Conservation (phyloP, 2,329 filamentous ascomycete species). For the Alternaria arborescens region DNA sequence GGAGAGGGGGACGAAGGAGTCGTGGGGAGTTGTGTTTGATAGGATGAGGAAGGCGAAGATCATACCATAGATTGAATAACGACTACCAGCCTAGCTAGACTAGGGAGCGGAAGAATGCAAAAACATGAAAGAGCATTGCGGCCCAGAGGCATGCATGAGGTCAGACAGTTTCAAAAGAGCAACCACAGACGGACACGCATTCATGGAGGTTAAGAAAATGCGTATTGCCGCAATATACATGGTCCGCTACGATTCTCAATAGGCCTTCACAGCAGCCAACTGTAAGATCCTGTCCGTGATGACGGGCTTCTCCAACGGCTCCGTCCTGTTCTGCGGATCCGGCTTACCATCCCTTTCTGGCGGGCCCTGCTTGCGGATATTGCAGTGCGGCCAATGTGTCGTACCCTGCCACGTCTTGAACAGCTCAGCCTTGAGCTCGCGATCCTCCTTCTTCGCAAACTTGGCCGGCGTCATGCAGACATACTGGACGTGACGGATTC, state of each 20-base stretch:
- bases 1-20: slow-evolving; percentile 49
- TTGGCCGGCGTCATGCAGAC: slow-evolving; percentile 34
- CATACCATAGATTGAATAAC: slow-evolving; percentile 40
- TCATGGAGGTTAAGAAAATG: no score
- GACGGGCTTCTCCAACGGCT: slow-evolving; percentile 30
- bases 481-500: neutral
- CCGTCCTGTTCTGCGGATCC: slow-evolving; percentile 21
- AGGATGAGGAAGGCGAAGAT: slow-evolving; percentile 55
- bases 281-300: slow-evolving; percentile 23
- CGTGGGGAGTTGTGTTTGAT: slow-evolving; percentile 57
- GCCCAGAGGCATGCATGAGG: no score
- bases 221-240: no score
- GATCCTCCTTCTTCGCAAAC: slow-evolving; percentile 24
- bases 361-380: slow-evolving; percentile 24
- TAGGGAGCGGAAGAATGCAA: no score
- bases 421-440: slow-evolving; percentile 25
- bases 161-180: no score
- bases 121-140: no score
- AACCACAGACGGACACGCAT: no score
- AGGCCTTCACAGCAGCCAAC: slow-evolving; percentile 4
- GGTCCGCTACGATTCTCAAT: neutral
- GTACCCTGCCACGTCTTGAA: slow-evolving; percentile 31
- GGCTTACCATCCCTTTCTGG: neutral
- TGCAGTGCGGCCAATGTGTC: slow-evolving; percentile 37
- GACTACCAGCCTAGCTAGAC: neutral